Evolutionary conservation across 768 basidiomycete species (phyloP).

Genomic region (Leccinum arenicola): DNA sequence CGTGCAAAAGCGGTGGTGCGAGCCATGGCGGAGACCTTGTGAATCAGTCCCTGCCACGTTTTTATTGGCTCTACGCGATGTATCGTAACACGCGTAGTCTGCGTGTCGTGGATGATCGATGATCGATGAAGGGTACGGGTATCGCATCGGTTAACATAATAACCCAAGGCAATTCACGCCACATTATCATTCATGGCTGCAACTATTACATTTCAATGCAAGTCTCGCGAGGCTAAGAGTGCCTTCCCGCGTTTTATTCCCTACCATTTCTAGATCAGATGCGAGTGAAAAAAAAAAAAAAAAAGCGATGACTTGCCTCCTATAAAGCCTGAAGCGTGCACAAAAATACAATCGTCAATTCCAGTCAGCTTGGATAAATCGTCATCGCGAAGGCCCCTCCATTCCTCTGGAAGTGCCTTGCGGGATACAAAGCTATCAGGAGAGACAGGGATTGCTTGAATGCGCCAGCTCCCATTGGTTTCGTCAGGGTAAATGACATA

Average conservation of each 20-base stretch:
- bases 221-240: slow-evolving; percentile 74
- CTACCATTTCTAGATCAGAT: slow-evolving; percentile 37
- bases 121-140: slow-evolving; percentile 1
- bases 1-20: slow-evolving; percentile 8
- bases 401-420: slow-evolving; percentile 88
- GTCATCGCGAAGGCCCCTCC: slow-evolving; percentile 91
- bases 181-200: slow-evolving; percentile 17
- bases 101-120: slow-evolving; percentile 10
- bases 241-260: slow-evolving; percentile 88
- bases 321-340: slow-evolving; percentile 96
- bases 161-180: slow-evolving; percentile 14
- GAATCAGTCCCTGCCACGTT: slow-evolving; percentile 10
- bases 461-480: slow-evolving; percentile 70
- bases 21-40: slow-evolving; percentile 3
- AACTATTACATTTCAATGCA: slow-evolving; percentile 45
- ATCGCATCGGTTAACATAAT: slow-evolving; percentile 6
- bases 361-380: slow-evolving; percentile 69
- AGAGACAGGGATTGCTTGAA: slow-evolving; percentile 86
- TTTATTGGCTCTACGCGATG: slow-evolving; percentile 7
- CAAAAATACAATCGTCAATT: slow-evolving; percentile 83
- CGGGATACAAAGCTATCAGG: slow-evolving; percentile 87
- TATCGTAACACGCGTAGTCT: slow-evolving; percentile 12
- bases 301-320: slow-evolving; percentile 57
- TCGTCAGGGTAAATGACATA: slow-evolving; percentile 94
- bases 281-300: background rate